Evolutionary conservation across 2,329 filamentous ascomycete species (phyloP).

Genomic region (Nemania diffusa): DNA sequence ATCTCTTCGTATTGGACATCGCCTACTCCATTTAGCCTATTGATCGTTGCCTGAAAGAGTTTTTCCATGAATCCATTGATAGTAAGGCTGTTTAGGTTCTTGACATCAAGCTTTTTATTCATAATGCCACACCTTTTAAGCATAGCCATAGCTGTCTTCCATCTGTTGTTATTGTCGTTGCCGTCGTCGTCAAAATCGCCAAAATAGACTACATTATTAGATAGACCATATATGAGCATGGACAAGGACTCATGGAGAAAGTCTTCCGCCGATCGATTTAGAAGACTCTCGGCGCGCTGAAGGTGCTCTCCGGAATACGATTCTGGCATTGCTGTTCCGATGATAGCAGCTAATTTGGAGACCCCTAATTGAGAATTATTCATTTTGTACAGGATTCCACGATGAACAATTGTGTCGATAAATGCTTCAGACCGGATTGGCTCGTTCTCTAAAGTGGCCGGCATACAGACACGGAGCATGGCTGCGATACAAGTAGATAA

Average conservation of each 20-base stretch:
- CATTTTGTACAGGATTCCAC: not conserved
- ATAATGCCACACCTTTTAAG: not conserved
- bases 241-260: not conserved
- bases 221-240: not conserved
- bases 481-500: not conserved
- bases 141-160: not conserved
- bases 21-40: not conserved
- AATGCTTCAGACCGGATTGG: not conserved
- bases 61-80: conserved; percentile 6
- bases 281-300: conserved; percentile 4
- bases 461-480: not conserved
- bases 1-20: not conserved
- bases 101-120: not conserved
- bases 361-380: not conserved
- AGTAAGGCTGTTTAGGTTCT: not conserved
- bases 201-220: not conserved
- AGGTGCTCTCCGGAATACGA: conserved; percentile 4
- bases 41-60: not conserved
- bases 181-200: not conserved
- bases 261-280: not conserved
- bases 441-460: not conserved
- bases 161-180: too few species aligned
- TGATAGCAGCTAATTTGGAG: not conserved
- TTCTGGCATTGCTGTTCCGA: conserved; percentile 13
- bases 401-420: not conserved